These are phyloP conservation scores for Gilbertella persicaria DNA, from an alignment of 371 early-diverging fungal genomes.

Conservation along the genomic window DNA sequence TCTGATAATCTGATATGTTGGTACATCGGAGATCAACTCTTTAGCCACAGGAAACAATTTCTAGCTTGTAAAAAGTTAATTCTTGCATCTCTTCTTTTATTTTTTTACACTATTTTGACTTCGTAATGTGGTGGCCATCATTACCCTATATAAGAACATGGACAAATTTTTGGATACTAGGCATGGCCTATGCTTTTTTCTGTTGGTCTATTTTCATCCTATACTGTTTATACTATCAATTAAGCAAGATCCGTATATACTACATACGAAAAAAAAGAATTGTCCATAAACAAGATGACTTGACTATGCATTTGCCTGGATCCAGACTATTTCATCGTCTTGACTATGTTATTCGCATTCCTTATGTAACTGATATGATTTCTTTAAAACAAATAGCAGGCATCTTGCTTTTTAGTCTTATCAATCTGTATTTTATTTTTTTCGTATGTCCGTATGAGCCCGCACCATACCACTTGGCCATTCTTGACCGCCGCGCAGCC, in stretches of 20 bases:
- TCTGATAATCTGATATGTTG: too few species aligned
- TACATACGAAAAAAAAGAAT: slow-evolving; percentile 25
- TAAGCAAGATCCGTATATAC: slow-evolving; percentile 30
- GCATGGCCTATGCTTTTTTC: slow-evolving; percentile 39
- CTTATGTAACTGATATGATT: slow-evolving; percentile 43
- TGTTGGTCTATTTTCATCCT: slow-evolving; percentile 45
- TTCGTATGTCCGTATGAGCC: slow-evolving; percentile 29
- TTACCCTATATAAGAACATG: slow-evolving; percentile 15
- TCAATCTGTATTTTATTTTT: slow-evolving; percentile 38
- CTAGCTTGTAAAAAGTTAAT: too few species aligned
- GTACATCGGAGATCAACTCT: too few species aligned
- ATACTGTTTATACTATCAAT: slow-evolving; percentile 42
- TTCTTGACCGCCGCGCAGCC: slow-evolving; percentile 44
- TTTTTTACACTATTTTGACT: too few species aligned
- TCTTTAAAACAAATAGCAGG: slow-evolving; percentile 43
- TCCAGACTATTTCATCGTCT: slow-evolving; percentile 9
- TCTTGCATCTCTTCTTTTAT: too few species aligned
- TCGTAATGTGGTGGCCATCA: too few species aligned
- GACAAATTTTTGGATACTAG: slow-evolving; percentile 26
- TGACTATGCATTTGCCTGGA: slow-evolving; percentile 1
- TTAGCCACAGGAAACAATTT: too few species aligned
- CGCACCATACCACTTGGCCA: slow-evolving; percentile 11
- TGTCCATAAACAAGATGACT: slow-evolving; percentile 7
- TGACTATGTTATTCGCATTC: slow-evolving; percentile 30
- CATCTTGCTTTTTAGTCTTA: slow-evolving; percentile 26